Evolutionary conservation across 495 filamentous ascomycete genomes (phyloP).

Genomic region (Aspergillus nanangensis): DNA sequence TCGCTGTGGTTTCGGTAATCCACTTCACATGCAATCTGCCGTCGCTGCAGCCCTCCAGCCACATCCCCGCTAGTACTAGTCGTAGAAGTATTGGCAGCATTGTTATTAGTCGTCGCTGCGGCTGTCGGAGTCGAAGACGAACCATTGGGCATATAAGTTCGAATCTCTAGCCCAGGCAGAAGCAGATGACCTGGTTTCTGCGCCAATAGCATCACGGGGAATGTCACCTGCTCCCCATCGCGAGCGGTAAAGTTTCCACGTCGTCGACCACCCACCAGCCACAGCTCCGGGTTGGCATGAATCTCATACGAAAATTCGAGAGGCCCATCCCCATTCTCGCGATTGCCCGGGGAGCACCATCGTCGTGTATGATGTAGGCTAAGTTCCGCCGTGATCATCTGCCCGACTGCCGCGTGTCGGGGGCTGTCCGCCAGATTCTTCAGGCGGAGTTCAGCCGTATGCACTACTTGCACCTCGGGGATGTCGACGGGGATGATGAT

Average conservation of each 20-base stretch:
- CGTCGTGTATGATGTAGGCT: constrained; percentile 70
- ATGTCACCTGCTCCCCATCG: constrained; percentile 42
- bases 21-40: constrained; percentile 62
- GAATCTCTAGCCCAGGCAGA: constrained; percentile 75
- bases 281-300: constrained; percentile 66
- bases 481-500: constrained; percentile 68
- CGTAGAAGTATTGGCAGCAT: neutral
- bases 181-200: constrained; percentile 70
- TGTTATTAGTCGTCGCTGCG: constrained; percentile 9
- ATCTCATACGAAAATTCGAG: constrained; percentile 84
- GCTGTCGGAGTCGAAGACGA: constrained; percentile 15
- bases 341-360: constrained; percentile 57
- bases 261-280: constrained; percentile 79
- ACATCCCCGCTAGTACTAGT: constrained; percentile 13
- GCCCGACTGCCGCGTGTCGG: constrained; percentile 54
- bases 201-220: constrained; percentile 71
- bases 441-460: constrained; percentile 72
- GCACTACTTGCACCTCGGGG: constrained; percentile 78
- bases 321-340: constrained; percentile 38
- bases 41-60: constrained; percentile 20
- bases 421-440: constrained; percentile 25
- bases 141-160: constrained; percentile 48
- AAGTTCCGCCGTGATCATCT: constrained; percentile 67
- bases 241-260: constrained; percentile 68
- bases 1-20: constrained; percentile 75